A percentile compares a stretch with the other conserved stretches of the same genome.
Evolutionary conservation across 257 asterid species (phyloP).

Genomic region (Fraxinus anomala): DNA sequence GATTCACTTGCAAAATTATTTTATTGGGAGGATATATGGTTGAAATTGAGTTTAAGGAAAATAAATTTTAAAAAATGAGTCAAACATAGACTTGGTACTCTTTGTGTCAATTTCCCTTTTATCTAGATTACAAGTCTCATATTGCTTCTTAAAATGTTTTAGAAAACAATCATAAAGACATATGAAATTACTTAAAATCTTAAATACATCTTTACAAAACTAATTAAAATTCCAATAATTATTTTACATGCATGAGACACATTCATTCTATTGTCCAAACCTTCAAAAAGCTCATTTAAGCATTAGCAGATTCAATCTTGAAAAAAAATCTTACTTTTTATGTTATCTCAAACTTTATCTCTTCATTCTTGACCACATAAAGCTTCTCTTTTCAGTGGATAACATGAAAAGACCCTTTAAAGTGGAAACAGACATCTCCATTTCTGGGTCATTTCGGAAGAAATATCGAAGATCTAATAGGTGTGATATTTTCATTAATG

Average conservation of each 20-base stretch:
- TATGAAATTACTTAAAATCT: neutral
- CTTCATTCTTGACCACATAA: constrained; percentile 8
- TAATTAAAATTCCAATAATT: neutral
- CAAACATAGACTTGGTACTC: no score
- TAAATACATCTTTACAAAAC: no score
- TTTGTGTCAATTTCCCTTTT: no score
- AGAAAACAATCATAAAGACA: neutral
- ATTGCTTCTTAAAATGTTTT: neutral
- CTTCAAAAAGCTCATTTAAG: neutral
- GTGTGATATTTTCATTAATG: neutral
- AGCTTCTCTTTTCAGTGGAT: constrained; percentile 19
- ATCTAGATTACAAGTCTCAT: no score
- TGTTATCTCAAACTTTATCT: neutral
- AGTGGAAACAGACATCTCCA: constrained; percentile 28
- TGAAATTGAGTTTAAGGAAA: no score
- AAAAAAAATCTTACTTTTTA: neutral
- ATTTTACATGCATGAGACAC: neutral
- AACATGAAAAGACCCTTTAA: constrained; percentile 32
- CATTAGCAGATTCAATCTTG: neutral
- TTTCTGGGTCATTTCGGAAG: neutral
- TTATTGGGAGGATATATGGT: no score
- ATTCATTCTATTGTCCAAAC: neutral
- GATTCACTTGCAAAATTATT: no score
- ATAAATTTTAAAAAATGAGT: no score
- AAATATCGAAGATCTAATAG: neutral